Conservation (phyloP, 2,329 filamentous ascomycete species). For the Aspergillus aculeatus region DNA sequence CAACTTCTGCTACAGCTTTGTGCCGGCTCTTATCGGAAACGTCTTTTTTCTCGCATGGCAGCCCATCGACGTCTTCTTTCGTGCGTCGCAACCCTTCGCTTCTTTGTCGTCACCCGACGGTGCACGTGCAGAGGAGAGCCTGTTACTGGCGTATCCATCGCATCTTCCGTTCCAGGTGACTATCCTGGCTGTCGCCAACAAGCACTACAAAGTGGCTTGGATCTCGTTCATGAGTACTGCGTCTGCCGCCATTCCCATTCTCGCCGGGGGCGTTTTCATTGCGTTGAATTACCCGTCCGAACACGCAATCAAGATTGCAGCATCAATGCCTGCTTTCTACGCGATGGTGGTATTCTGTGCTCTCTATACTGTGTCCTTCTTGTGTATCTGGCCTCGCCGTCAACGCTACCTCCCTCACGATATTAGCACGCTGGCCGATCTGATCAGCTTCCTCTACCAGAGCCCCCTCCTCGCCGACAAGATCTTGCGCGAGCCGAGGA, state of each 20-base stretch:
- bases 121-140: slow-evolving; percentile 53
- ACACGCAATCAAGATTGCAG: slow-evolving; percentile 59
- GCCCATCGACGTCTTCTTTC: slow-evolving; percentile 60
- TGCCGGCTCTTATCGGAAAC: slow-evolving; percentile 59
- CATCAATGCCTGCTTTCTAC: slow-evolving; percentile 71
- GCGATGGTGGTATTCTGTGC: slow-evolving; percentile 69
- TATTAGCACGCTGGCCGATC: slow-evolving; percentile 69
- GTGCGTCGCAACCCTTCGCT: slow-evolving; percentile 59
- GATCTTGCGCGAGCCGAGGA: slow-evolving; percentile 67
- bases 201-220: slow-evolving; percentile 59
- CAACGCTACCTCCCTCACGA: slow-evolving; percentile 68
- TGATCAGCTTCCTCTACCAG: slow-evolving; percentile 74
- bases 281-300: slow-evolving; percentile 55
- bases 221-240: slow-evolving; percentile 55
- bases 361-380: slow-evolving; percentile 66
- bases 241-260: slow-evolving; percentile 55
- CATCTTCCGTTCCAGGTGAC: slow-evolving; percentile 55
- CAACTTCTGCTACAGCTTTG: slow-evolving; percentile 78
- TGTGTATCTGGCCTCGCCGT: slow-evolving; percentile 61
- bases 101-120: slow-evolving; percentile 53
- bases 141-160: slow-evolving; percentile 58
- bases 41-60: slow-evolving; percentile 60
- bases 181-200: slow-evolving; percentile 52
- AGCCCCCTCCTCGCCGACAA: slow-evolving; percentile 70
- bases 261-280: slow-evolving; percentile 63